Evolutionary conservation across 768 basidiomycete genomes (phyloP), one percentile per base, ranked within the genome.

Genomic region (Stropharia rugosoannulata): DNA sequence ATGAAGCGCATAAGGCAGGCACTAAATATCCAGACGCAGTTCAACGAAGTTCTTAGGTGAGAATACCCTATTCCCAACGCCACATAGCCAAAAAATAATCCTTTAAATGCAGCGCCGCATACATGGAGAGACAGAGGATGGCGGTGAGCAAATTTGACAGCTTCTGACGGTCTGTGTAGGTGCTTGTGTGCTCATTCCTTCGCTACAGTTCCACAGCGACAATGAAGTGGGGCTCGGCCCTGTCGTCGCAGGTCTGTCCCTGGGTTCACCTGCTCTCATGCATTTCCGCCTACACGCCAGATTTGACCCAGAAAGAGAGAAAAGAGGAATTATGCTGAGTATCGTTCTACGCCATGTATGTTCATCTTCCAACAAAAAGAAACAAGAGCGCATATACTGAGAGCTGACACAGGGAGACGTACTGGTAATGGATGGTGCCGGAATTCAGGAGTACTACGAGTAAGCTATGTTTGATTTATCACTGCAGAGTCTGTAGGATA

Each of bases 111-210:
- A 85, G 85, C 56, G 89, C 86, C 44, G 90, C 89, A 1, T 93
- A 93, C 62, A 91, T 93, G 88, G 87, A 90, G 63, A 78, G 82
- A 55, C 91, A 93, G 68, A 88, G 80, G 66, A 93, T 93, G 90
- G 81, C 89, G 47, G 90, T 90, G 65, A 10, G 29, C 63, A 81
- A 69, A 5, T 47, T 54, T 32, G 35, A 29, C 27, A 25, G 8
- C 50, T 51, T 36, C 38, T 32, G 39, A 38, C 18, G 35, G 9
- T 50, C 39, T 16, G 7, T 36, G 2, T 18, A n/a, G 22, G 22
- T 22, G 22, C 22, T 1, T 22, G 22, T 22, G 22, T 50, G 16
- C n/a, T 19, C 27, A 15, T 3, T 13, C 18, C 37, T 6, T 38
- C 35, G 22, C 18, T 6, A 18, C 38, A 90, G 89, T 92, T 90